Evolutionary conservation across 192 early-diverging fungal genomes (phyloP).

Genomic region (Coemansia sp.): DNA sequence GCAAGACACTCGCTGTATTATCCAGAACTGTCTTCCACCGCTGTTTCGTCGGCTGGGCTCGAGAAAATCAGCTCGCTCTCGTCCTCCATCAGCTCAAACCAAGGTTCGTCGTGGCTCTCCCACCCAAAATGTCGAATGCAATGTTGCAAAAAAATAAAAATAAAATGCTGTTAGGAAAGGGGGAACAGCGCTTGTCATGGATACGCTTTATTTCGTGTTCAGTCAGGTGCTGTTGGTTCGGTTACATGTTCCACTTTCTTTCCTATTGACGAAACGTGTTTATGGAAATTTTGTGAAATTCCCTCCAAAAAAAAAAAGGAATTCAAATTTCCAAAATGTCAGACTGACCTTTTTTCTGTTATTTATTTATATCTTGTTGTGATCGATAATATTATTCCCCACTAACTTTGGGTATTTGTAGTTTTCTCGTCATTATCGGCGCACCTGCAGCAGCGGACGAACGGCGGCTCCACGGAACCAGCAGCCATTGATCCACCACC

Average conservation of each 20-base stretch:
- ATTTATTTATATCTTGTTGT: too few relatives aligned
- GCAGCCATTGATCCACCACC: not conserved
- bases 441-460: not conserved
- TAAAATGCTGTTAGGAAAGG: too few relatives aligned
- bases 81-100: not conserved
- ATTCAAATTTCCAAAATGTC: too few relatives aligned
- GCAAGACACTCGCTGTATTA: conserved; percentile 8
- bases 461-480: not conserved
- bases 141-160: not conserved
- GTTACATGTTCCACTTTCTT: too few relatives aligned
- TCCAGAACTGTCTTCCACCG: conserved; percentile 3
- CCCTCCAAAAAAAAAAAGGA: too few relatives aligned
- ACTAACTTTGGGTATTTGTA: not conserved
- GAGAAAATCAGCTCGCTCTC: too few relatives aligned
- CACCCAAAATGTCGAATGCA: not conserved
- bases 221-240: not conserved
- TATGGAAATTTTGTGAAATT: too few relatives aligned
- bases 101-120: not conserved
- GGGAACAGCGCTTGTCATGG: not conserved
- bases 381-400: too few relatives aligned
- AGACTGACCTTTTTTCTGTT: too few relatives aligned
- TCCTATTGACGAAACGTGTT: too few relatives aligned
- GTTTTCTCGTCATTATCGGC: not conserved
- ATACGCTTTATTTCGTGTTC: not conserved
- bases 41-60: not conserved